Percentiles rank a stretch among this genome's conserved stretches.
phyloP scores from a whole-genome alignment of 2,329 filamentous ascomycete genomes.

The Plenodomus biglobosus region DNA sequence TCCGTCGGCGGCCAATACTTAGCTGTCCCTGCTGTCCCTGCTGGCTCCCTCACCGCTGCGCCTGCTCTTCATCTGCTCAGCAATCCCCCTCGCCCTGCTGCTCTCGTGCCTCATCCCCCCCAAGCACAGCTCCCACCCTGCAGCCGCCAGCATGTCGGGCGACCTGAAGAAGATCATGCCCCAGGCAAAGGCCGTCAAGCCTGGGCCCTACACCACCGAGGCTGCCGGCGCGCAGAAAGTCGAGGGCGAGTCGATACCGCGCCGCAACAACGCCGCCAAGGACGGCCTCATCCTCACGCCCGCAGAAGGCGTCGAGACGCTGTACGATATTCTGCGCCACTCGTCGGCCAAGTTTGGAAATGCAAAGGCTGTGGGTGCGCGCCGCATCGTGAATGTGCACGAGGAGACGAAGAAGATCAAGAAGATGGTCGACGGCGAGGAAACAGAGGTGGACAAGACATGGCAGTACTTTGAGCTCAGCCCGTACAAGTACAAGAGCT shows the following conservation, averaged over 20 bases:
- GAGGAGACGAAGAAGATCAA: conserved; percentile 85
- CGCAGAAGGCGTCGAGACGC: conserved; percentile 69
- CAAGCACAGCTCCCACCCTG: conserved; percentile 8
- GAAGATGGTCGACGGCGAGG: conserved; percentile 81
- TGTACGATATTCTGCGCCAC: conserved; percentile 75
- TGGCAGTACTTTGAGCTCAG: conserved; percentile 89
- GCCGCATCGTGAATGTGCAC: conserved; percentile 75
- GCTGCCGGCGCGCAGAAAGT: conserved; percentile 67
- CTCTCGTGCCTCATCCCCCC: conserved; percentile 21
- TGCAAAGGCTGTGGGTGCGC: conserved; percentile 61
- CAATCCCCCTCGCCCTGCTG: conserved; percentile 19
- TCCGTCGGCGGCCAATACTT: background rate
- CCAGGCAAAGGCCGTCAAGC: conserved; percentile 56
- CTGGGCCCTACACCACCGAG: conserved; percentile 75
- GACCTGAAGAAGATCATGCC: conserved; percentile 53
- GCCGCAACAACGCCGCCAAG: conserved; percentile 70
- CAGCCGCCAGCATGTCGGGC: conserved; percentile 34
- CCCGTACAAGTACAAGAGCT: conserved; percentile 73
- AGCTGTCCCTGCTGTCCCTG: no score
- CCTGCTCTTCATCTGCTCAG: conserved; percentile 11
- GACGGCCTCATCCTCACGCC: conserved; percentile 69
- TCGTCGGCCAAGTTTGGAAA: conserved; percentile 61
- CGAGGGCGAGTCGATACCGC: conserved; percentile 81
- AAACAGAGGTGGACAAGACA: conserved; percentile 81
- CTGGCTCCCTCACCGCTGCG: conserved; percentile 1